Evolutionary conservation across 345 rosid genomes (phyloP).

Genomic region (Citrus australasica): DNA sequence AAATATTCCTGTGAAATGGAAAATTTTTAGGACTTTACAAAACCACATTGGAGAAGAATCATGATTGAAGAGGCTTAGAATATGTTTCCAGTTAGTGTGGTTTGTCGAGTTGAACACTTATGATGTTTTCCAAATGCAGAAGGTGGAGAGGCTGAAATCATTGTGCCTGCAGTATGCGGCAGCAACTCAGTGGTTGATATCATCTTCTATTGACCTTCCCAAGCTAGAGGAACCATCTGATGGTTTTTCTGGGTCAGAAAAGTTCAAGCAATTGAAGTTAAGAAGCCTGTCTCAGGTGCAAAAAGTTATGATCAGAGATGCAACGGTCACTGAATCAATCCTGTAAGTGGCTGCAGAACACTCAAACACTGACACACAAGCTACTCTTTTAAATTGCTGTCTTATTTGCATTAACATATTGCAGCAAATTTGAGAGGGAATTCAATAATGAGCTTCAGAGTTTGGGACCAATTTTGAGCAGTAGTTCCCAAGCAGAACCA

Average conservation of each 20-base stretch:
- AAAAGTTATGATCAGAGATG: conserved; percentile 41
- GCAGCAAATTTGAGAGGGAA: conserved; percentile 87
- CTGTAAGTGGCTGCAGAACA: conserved; percentile 48
- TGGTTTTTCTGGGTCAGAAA: conserved; percentile 19
- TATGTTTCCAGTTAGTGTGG: not conserved
- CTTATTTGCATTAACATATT: not conserved
- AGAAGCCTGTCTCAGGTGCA: conserved; percentile 37
- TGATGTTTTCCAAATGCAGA: conserved; percentile 46
- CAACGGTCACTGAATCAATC: conserved; percentile 52
- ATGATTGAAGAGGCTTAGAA: not conserved
- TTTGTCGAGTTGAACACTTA: conserved; percentile 13
- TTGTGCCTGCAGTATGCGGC: conserved; percentile 87
- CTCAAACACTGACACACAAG: not conserved
- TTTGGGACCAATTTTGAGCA: conserved; percentile 81
- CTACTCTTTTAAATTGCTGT: not conserved
- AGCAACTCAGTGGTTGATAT: conserved; percentile 93
- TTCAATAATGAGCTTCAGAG: conserved; percentile 85
- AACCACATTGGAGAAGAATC: not conserved
- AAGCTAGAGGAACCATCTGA: conserved; percentile 38
- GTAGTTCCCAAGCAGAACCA: conserved; percentile 87
- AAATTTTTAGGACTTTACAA: not conserved
- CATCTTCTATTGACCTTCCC: conserved; percentile 69
- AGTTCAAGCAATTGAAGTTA: conserved; percentile 35
- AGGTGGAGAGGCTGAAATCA: conserved; percentile 83
- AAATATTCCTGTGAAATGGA: not conserved